Conservation (phyloP, 2,329 filamentous ascomycete genomes). For the Exophiala spinifera region DNA sequence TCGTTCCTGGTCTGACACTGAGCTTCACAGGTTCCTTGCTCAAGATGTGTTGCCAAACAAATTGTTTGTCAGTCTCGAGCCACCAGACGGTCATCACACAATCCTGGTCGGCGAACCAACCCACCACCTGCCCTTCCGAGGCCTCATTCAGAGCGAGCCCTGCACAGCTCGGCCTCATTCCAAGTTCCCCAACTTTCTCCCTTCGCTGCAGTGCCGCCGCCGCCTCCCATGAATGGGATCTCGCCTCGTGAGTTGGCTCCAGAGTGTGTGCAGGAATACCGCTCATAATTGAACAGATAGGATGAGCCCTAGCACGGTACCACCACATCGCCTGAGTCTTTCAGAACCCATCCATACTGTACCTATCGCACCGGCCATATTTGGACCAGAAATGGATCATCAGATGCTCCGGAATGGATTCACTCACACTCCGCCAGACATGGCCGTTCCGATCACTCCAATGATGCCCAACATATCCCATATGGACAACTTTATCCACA, state of each 20-base stretch:
- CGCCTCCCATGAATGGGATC: conserved; percentile 19
- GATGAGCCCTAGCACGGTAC: conserved; percentile 15
- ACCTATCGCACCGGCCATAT: conserved; percentile 25
- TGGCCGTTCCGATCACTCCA: conserved; percentile 27
- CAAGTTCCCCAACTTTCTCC: conserved; percentile 28
- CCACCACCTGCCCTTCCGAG: conserved; percentile 18
- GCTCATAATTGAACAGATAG: conserved; percentile 15
- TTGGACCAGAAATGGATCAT: conserved; percentile 20
- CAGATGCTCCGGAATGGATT: conserved; percentile 25
- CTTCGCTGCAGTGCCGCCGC: conserved; percentile 18
- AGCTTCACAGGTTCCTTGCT: conserved; percentile 29
- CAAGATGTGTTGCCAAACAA: conserved; percentile 31
- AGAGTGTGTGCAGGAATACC: no score
- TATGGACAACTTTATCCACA: conserved; percentile 28
- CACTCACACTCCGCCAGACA: conserved; percentile 28
- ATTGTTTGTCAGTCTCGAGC: conserved; percentile 29
- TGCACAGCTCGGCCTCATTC: conserved; percentile 26
- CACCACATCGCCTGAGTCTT: conserved; percentile 23
- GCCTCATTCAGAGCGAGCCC: conserved; percentile 26
- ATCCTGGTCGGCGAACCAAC: conserved; percentile 24
- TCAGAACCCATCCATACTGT: conserved; percentile 25
- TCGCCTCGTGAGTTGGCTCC: conserved; percentile 25
- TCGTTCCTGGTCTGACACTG: conserved; percentile 5
- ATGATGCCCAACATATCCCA: conserved; percentile 29
- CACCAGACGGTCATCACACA: conserved; percentile 29